A percentile compares a stretch with the other conserved stretches of the same genome.
phyloP scores from a whole-genome alignment of 768 basidiomycete species.

The Rhizopogon vesiculosus region DNA sequence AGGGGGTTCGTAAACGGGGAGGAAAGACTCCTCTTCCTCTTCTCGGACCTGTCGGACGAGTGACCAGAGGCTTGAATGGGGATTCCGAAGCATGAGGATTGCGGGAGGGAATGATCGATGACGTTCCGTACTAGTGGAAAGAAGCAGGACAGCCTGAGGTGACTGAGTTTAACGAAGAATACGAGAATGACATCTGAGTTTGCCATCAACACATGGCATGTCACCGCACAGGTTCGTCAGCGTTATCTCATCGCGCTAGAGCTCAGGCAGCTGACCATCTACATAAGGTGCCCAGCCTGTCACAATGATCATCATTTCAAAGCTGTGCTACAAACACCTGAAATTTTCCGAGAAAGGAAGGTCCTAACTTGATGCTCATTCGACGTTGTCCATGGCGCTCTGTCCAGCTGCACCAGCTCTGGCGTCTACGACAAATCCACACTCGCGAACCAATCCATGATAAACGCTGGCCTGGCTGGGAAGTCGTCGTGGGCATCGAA shows the following conservation, averaged over 20 bases:
- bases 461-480: constrained; percentile 78
- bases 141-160: too few relatives aligned
- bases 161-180: neutral
- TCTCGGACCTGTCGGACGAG: constrained; percentile 9
- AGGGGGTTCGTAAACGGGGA: constrained; percentile 17
- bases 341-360: constrained; percentile 11
- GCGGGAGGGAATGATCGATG: neutral
- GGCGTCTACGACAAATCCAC: constrained; percentile 6
- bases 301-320: neutral
- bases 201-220: too few relatives aligned
- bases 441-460: constrained; percentile 11
- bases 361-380: constrained; percentile 14
- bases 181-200: neutral
- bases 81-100: neutral
- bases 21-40: constrained; percentile 11
- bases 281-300: neutral
- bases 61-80: constrained; percentile 14
- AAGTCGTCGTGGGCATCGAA: constrained; percentile 89
- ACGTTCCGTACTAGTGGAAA: neutral
- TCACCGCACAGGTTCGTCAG: neutral
- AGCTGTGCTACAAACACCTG: neutral
- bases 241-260: neutral
- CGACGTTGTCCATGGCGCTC: constrained; percentile 12
- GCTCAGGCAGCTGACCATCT: neutral
- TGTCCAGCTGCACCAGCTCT: constrained; percentile 11